A percentile compares a stretch with the other conserved stretches of the same genome.
Conservation (phyloP, 331 rosid genomes). For the Rosa hybrid region DNA sequence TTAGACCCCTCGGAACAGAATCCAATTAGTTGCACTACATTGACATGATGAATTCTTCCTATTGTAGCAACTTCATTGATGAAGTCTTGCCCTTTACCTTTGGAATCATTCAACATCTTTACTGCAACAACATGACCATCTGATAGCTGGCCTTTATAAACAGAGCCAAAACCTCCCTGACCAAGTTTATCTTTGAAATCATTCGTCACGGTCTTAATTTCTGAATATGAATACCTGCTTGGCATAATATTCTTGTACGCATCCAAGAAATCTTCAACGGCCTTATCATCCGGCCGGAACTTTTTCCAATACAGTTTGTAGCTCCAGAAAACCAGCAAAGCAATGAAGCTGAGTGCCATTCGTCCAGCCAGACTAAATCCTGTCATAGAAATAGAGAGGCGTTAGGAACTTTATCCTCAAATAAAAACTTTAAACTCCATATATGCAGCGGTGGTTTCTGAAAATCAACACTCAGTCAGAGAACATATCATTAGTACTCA, state of each 20-base stretch:
- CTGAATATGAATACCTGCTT: background rate
- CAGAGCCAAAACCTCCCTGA: background rate
- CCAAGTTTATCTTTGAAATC: background rate
- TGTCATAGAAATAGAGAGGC: background rate
- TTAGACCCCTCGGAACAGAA: background rate
- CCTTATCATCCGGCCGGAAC: background rate
- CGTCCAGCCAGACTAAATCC: background rate
- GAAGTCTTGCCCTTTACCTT: background rate
- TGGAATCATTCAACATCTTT: background rate
- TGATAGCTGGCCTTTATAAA: background rate
- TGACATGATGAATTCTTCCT: constrained; percentile 1
- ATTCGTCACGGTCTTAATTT: background rate
- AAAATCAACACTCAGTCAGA: no score
- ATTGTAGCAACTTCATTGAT: background rate
- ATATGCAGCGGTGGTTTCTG: no score
- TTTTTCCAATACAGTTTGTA: background rate
- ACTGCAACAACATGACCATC: background rate
- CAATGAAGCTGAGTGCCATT: background rate
- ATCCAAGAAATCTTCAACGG: background rate
- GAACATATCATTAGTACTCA: no score
- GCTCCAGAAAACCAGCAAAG: background rate
- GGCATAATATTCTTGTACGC: background rate
- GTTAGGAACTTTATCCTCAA: background rate
- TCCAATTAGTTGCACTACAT: background rate
- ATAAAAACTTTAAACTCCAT: no score